phyloP scores from a whole-genome alignment of 768 basidiomycete genomes.

The Suillus hirtellus region DNA sequence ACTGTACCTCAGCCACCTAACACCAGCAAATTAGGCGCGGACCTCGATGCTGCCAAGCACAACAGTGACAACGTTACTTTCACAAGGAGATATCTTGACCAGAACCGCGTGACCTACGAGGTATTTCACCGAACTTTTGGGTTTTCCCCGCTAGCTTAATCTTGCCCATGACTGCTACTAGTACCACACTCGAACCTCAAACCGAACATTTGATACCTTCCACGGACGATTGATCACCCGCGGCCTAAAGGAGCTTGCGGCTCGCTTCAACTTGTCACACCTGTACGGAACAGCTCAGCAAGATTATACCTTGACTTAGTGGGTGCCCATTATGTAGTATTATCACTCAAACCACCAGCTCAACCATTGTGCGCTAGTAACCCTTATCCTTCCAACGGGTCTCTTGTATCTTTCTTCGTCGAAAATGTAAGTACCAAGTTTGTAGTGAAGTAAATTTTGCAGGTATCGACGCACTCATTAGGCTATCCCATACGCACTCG shows the following conservation, averaged over 20 bases:
- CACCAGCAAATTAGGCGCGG: slow-evolving; percentile 38
- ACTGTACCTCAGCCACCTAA: not conserved
- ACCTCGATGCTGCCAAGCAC: slow-evolving; percentile 41
- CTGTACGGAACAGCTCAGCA: slow-evolving; percentile 73
- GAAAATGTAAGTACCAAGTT: slow-evolving; percentile 37
- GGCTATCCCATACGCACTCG: slow-evolving; percentile 56
- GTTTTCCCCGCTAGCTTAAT: not conserved
- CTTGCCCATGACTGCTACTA: slow-evolving; percentile 25
- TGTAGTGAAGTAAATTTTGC: not conserved
- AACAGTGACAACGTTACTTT: slow-evolving; percentile 55
- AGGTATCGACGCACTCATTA: slow-evolving; percentile 20
- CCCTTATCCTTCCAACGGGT: slow-evolving; percentile 62
- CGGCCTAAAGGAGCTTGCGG: slow-evolving; percentile 53
- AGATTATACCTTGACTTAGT: slow-evolving; percentile 70
- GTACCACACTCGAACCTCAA: slow-evolving; percentile 63
- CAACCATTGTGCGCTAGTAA: slow-evolving; percentile 36
- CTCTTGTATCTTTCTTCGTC: slow-evolving; percentile 59
- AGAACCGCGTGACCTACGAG: slow-evolving; percentile 76
- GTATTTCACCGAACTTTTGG: slow-evolving; percentile 29
- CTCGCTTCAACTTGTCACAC: slow-evolving; percentile 60
- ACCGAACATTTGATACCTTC: slow-evolving; percentile 60
- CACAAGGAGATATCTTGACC: slow-evolving; percentile 73
- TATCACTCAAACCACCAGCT: not conserved
- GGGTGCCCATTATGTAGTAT: slow-evolving; percentile 18
- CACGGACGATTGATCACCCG: slow-evolving; percentile 52